phyloP scores from a whole-genome alignment of 495 filamentous ascomycete species.

The Cercophora newfieldiana region DNA sequence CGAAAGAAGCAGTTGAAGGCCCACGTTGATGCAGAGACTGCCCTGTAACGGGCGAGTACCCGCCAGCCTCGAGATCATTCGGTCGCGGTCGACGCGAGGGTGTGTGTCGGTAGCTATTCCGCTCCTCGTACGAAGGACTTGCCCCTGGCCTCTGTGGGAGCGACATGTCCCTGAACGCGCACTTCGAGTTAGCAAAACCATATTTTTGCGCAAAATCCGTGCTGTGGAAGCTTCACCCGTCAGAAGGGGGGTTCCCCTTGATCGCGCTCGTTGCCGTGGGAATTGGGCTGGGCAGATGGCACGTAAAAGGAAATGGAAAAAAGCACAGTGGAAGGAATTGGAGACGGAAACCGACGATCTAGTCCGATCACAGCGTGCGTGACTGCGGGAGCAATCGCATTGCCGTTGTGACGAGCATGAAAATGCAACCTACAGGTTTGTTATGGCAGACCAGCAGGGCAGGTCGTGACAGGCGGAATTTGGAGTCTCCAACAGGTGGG shows the following conservation, averaged over 20 bases:
- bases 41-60: conserved; percentile 43
- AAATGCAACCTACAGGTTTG: conserved; percentile 30
- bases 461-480: conserved; percentile 21
- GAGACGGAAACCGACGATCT: not conserved
- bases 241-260: not conserved
- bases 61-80: conserved; percentile 65
- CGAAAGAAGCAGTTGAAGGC: conserved; percentile 50
- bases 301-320: not conserved
- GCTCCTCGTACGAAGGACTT: conserved; percentile 61
- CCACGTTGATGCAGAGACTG: conserved; percentile 48
- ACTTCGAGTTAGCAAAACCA: conserved; percentile 25
- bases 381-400: conserved; percentile 12
- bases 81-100: conserved; percentile 63
- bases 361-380: conserved; percentile 5
- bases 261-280: not conserved
- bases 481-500: conserved; percentile 16
- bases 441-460: conserved; percentile 20
- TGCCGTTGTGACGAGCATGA: conserved; percentile 14
- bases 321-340: not conserved
- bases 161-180: conserved; percentile 55
- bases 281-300: not conserved
- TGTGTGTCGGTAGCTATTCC: conserved; percentile 63
- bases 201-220: not conserved
- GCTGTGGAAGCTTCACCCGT: conserved; percentile 13
- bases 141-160: conserved; percentile 64